phyloP scores from a whole-genome alignment of 129 eudicot genomes.

The Oenanthe sinensis region DNA sequence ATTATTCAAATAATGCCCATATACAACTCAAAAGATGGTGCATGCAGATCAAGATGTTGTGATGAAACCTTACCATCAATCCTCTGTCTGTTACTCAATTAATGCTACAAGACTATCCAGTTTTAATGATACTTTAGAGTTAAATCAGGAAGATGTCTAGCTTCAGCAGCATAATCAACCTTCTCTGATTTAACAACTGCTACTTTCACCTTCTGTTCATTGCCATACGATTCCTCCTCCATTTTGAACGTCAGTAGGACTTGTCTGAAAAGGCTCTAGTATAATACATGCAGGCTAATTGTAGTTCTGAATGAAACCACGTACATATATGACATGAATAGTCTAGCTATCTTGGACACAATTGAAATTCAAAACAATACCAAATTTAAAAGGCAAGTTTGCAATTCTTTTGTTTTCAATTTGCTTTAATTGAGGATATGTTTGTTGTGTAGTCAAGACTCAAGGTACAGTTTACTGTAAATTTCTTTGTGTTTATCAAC shows the following conservation, averaged over 20 bases:
- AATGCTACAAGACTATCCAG: neutral
- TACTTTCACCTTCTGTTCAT: slow-evolving; percentile 71
- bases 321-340: slow-evolving; percentile 62
- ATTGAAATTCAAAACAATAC: slow-evolving; percentile 27
- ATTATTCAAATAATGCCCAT: neutral
- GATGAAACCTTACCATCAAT: neutral
- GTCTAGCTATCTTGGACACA: slow-evolving; percentile 42
- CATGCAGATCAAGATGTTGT: neutral
- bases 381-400: slow-evolving; percentile 57
- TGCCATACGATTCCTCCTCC: slow-evolving; percentile 69
- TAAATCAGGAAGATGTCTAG: slow-evolving; percentile 40
- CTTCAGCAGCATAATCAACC: slow-evolving; percentile 41
- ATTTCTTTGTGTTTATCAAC: neutral
- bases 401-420: neutral
- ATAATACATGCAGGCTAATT: slow-evolving; percentile 53
- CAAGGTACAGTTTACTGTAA: neutral
- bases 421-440: neutral
- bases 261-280: slow-evolving; percentile 39
- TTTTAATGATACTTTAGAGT: slow-evolving; percentile 28
- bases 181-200: slow-evolving; percentile 70
- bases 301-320: slow-evolving; percentile 68
- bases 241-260: slow-evolving; percentile 54
- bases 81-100: neutral
- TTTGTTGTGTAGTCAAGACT: neutral
- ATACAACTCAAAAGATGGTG: neutral